Base-by-base conservation (phyloP, 805 yeast genomes). In the Candida krabiensis region DNA sequence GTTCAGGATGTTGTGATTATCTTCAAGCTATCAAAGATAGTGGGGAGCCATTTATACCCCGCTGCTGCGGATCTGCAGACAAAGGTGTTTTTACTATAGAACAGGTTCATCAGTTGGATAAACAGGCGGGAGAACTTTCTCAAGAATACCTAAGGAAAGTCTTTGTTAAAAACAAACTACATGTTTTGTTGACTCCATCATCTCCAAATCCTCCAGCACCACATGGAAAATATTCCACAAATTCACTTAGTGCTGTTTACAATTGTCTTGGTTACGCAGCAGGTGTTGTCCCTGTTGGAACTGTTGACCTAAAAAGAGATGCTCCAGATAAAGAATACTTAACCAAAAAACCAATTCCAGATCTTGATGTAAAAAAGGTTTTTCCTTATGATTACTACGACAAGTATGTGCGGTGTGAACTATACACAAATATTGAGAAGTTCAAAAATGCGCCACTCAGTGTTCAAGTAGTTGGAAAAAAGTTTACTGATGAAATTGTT, bases 371-470 rank as follows among this genome's bases (percentile, higher is more conserved):
- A 34, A 26, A 11, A 12, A 68, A 67, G 22, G 72, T 73, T 19
- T 71, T 67, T 50, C 40, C 40, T 9, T 37, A 37, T 15, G 60
- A 62, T 28, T 55, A 67, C 35, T 79, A 75, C 33, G 39, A 40
- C 21, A 19, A 29, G 3, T 30, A 63, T 37, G 75, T 72, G 47
- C 30, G 31, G 22, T 30, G 25, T 18, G 35, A 37, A 16, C 27
- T 37, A 8, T 37, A 37, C 27, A 37, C 40, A 4, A 31, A 37
- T 25, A 24, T 37, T 12, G n/a, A 17, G 13, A 31, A 13, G 31
- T 64, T 70, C 56, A 69, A 76, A 46, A 85, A 82, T 6, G 76
- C 80, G 17, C 80, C 86, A 0, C 80, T 77, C 9, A 73, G 78
- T 6, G 63, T 81, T 13, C 86, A 80, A 55, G 61, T 81, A 19